Evolutionary conservation across 495 filamentous ascomycete species (phyloP), one percentile per base, ranked within the genome.

Genomic region (Neurospora sp.): DNA sequence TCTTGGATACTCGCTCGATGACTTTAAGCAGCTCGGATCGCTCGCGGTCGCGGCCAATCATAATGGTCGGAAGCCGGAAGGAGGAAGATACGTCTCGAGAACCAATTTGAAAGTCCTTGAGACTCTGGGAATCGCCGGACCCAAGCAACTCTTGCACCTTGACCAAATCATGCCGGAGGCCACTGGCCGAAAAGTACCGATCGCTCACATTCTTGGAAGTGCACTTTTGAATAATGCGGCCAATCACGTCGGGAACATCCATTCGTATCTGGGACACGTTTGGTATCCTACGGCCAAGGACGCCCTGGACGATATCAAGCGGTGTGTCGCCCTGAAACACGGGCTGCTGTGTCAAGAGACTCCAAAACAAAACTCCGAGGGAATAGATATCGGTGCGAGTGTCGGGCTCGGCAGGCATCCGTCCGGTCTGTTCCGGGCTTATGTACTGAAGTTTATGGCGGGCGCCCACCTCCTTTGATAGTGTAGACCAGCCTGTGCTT

Each of bases 361-460:
- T 92, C 91, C 92, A 97, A 79, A 97, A 95, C 6, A 97, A 80
- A 71, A 96, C 87, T 14, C 94, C 94, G 3, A 97, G 85, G 3
- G 92, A 93, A 79, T 97, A 97, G 41, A 97, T 94, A 82, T 97
- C 94, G 11, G 94, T 97, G 66, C 94, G 88, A 72, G 89, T 92
- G 82, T 97, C 94, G 1, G 94, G 94, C 77, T 96, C 93, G 20
- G 91, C 93, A 3, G 93, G 91, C 88, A 96, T 91, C 18, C 94
- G 90, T 35, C 94, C 94, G 16, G 94, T 97, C 84, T 97, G 94
- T 76, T 97, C 94, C 0, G 94, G 93, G 60, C 93, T 93, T 79
- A 97, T 94, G 77, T 91, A 96, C 73, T 93, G 89, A 27, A 97
- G 84, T 81, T 96, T 96, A 76, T 93, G 91, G 78, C 92, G 92